Evolutionary conservation across 345 rosid genomes (phyloP).

Genomic region (Hibiscus tridactylites): DNA sequence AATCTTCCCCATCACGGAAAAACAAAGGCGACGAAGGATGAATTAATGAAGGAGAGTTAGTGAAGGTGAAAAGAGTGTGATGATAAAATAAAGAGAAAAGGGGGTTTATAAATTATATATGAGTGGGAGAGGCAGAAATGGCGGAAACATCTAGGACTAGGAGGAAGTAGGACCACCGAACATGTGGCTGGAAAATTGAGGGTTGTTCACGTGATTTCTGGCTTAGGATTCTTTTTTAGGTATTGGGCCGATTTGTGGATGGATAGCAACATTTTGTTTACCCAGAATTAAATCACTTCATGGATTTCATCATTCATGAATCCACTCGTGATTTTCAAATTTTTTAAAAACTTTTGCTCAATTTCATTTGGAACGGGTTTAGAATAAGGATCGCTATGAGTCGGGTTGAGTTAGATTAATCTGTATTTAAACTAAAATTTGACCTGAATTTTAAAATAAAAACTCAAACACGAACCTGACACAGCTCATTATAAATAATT

Average conservation of each 20-base stretch:
- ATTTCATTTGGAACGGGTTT: neutral
- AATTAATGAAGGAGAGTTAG: neutral
- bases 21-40: neutral
- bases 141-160: constrained; percentile 12
- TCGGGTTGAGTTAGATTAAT: too few species aligned
- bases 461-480: too few species aligned
- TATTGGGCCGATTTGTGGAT: neutral
- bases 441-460: too few species aligned
- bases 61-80: neutral
- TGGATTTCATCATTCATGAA: neutral
- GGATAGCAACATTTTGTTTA: too few species aligned
- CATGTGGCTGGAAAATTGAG: neutral
- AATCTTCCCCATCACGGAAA: constrained; percentile 38
- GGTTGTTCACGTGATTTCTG: neutral
- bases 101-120: neutral
- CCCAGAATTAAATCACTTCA: neutral
- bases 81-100: neutral
- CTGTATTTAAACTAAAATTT: too few species aligned
- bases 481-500: too few species aligned
- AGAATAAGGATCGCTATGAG: neutral
- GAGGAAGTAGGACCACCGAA: neutral
- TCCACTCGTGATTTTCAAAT: too few species aligned
- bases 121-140: neutral
- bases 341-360: neutral
- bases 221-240: neutral